These are phyloP conservation scores for Ajuga chamaepitys DNA, from an alignment of 257 asterid species.

Conservation along the genomic window DNA sequence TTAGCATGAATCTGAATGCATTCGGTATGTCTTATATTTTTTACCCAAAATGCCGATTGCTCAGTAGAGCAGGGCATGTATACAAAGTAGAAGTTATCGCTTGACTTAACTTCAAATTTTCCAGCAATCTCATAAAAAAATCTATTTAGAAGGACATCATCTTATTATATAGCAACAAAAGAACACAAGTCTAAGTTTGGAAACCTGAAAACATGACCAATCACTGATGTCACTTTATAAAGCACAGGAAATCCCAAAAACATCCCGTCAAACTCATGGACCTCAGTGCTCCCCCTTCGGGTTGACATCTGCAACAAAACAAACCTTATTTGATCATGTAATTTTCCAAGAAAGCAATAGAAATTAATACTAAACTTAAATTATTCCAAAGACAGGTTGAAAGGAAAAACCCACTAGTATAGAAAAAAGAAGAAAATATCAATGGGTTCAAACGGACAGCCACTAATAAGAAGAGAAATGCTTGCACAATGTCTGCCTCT, in stretches of 20 bases:
- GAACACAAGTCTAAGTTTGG: slow-evolving; percentile 5
- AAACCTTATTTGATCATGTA: slow-evolving; percentile 1
- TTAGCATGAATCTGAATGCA: neutral
- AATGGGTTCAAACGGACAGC: neutral
- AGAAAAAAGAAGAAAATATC: neutral
- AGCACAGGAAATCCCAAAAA: slow-evolving; percentile 65
- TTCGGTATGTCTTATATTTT: neutral
- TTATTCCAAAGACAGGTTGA: neutral
- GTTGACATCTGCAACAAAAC: slow-evolving; percentile 60
- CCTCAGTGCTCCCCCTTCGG: slow-evolving; percentile 78
- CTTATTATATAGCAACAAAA: slow-evolving; percentile 1
- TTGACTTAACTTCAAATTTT: neutral
- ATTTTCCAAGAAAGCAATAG: neutral
- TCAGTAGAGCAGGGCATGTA: neutral
- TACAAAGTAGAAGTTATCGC: neutral
- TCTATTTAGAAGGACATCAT: neutral
- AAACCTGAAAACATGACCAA: slow-evolving; percentile 96
- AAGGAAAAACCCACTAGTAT: neutral
- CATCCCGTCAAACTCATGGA: slow-evolving; percentile 76
- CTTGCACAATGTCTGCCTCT: neutral
- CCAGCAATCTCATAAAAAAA: neutral
- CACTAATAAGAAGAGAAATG: neutral
- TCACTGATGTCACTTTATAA: slow-evolving; percentile 86
- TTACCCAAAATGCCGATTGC: neutral
- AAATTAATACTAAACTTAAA: neutral